Evolutionary conservation across 2,329 filamentous ascomycete genomes (phyloP).

Genomic region (Coniella lustricola): DNA sequence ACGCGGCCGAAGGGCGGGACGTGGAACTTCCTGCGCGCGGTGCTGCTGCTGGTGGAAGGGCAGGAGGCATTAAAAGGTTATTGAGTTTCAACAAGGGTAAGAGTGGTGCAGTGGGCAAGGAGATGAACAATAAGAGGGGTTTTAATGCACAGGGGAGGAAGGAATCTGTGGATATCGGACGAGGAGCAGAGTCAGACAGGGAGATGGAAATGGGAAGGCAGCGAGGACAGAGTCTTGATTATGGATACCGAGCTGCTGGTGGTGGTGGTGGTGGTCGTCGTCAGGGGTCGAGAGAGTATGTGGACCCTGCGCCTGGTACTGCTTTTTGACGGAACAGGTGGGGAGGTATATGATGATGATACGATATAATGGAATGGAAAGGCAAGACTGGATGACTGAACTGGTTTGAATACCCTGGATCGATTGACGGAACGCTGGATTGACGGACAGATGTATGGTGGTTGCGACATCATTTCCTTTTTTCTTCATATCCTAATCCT

Average conservation of each 20-base stretch:
- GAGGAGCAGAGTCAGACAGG: neutral
- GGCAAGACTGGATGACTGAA: neutral
- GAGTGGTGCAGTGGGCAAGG: neutral
- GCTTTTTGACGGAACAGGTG: slow-evolving; percentile 12
- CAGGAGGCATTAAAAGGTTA: slow-evolving; percentile 8
- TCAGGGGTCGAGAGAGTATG: neutral
- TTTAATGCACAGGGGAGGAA: neutral
- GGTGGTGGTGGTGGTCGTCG: neutral
- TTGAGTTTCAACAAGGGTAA: slow-evolving; percentile 12
- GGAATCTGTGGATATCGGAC: neutral
- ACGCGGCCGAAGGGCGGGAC: slow-evolving; percentile 25
- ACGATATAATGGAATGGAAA: neutral
- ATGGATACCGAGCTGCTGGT: neutral
- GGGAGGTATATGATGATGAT: neutral
- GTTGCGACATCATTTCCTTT: neutral
- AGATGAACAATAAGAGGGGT: slow-evolving; percentile 5
- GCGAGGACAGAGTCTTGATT: neutral
- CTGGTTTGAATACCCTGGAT: too few species aligned
- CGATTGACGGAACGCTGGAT: neutral
- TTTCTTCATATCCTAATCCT: neutral
- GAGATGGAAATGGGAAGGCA: neutral
- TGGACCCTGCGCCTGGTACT: slow-evolving; percentile 9
- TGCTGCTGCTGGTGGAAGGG: too few species aligned
- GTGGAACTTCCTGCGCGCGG: slow-evolving; percentile 10
- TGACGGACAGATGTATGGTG: neutral